phyloP scores from a whole-genome alignment of 441 rosid genomes.

The Hypseocharis bilobata region DNA sequence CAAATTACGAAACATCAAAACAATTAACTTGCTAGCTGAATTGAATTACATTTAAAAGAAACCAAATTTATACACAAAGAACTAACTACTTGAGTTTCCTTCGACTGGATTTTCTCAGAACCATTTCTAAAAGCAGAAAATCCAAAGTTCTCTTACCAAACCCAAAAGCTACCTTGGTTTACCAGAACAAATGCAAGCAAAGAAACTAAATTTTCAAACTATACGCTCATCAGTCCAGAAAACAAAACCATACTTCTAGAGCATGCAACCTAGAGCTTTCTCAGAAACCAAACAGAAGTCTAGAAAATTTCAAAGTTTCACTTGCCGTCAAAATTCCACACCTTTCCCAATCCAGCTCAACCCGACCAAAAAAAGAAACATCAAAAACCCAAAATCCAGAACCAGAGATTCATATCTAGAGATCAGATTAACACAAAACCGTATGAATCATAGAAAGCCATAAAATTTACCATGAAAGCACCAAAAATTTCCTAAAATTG shows the following conservation, averaged over 20 bases:
- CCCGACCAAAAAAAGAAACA: not conserved
- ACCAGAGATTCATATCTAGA: constrained; percentile 10
- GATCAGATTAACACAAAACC: constrained; percentile 17
- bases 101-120: not conserved
- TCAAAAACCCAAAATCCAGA: not conserved
- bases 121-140: not conserved
- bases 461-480: constrained; percentile 11
- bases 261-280: not conserved
- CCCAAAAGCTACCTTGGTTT: not conserved
- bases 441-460: not conserved
- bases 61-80: not conserved
- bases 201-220: not conserved
- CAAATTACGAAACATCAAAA: not conserved
- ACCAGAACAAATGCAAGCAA: too few species aligned
- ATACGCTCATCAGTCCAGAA: too few species aligned
- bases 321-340: not conserved
- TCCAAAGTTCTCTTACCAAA: not conserved
- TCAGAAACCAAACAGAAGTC: not conserved
- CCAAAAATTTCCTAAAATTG: constrained; percentile 1
- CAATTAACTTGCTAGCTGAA: not conserved
- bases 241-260: not conserved
- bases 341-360: not conserved
- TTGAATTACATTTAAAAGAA: not conserved
- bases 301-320: not conserved
- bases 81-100: not conserved